Base-by-base conservation (phyloP, 371 early-diverging fungal species). In the Rhizopus stolonifer region DNA sequence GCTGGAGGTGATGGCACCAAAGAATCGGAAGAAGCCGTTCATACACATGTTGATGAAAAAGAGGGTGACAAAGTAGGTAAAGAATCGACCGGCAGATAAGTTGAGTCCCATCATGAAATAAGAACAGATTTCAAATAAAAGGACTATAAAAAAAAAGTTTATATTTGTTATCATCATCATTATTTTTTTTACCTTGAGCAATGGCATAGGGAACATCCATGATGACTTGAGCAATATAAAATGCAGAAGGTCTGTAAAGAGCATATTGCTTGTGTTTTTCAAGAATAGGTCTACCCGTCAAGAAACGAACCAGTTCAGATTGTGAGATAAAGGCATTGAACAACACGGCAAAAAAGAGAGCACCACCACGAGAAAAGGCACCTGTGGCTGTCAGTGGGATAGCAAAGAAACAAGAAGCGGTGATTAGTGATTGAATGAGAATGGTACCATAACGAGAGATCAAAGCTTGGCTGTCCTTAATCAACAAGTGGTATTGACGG, bases 361-460 rank as follows among this genome's bases (percentile, higher is more conserved):
- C 86, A 68, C 90, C 90, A 48, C 87, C 86, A 31, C 90, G 82
- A 7, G 83, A 78, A 67, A 88, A 86, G 45, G 84, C 81, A 40
- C 90, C 88, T 31, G 54, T 56, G 7, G 75, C 70, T 44, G 60
- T 65, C 1, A 49, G 45, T 14, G 86, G 85, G 46, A 88, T 64
- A 49, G 67, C 55, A 47, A 74, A 82, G 64, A 86, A 89, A 25
- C 85, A 80, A 14, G 86, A 84, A 15, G 87, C 89, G 50, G 81
- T 81, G 49, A 89, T 82, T 25, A 86, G 61, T 39, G 85, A 85
- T 73, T 84, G 83, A 42, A 85, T 61, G 8, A 84, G 34, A 40
- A 79, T 77, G 26, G 80, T 79, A 34, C 79, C 76, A 43, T 78
- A 79, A 24, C 83, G 80, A 49, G 84, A 80, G 19, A 79, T 38